A percentile compares a stretch with the other conserved stretches of the same genome.
phyloP scores from a whole-genome alignment of 805 yeast species.

The Brettanomyces naardenensis region DNA sequence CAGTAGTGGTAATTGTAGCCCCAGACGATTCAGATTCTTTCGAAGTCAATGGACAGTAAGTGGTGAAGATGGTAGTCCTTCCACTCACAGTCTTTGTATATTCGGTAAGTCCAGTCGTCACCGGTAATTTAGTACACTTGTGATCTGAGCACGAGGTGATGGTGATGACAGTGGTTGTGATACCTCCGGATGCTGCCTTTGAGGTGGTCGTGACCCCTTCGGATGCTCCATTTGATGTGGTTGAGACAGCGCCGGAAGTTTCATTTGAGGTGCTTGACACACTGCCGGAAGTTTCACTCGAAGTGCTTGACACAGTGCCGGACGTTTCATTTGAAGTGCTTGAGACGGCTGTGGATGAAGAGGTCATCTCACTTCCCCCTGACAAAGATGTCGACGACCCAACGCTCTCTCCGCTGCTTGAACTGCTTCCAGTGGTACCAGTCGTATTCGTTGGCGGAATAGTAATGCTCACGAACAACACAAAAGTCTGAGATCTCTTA shows the following conservation, averaged over 20 bases:
- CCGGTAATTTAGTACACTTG: not conserved
- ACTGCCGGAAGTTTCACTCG: too few species aligned
- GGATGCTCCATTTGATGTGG: too few species aligned
- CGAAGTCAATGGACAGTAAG: constrained; percentile 1
- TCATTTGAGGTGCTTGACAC: too few species aligned
- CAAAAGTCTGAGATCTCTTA: constrained; percentile 1
- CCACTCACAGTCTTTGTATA: not conserved
- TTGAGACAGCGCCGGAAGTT: not conserved
- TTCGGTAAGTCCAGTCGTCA: not conserved
- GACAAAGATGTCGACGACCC: not conserved
- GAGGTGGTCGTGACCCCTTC: not conserved
- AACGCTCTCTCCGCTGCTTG: not conserved
- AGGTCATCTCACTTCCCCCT: not conserved
- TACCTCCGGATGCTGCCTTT: not conserved
- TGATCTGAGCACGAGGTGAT: constrained; percentile 1
- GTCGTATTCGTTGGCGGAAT: not conserved
- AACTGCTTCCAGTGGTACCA: not conserved
- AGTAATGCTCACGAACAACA: constrained; percentile 3
- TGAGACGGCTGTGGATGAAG: not conserved
- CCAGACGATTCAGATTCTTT: not conserved
- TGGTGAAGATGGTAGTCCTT: not conserved
- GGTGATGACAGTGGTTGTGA: not conserved
- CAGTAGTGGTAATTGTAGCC: not conserved
- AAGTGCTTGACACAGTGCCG: not conserved
- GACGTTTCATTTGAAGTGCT: too few species aligned